Conservation (phyloP, 345 rosid genomes). For the Salix udensis region DNA sequence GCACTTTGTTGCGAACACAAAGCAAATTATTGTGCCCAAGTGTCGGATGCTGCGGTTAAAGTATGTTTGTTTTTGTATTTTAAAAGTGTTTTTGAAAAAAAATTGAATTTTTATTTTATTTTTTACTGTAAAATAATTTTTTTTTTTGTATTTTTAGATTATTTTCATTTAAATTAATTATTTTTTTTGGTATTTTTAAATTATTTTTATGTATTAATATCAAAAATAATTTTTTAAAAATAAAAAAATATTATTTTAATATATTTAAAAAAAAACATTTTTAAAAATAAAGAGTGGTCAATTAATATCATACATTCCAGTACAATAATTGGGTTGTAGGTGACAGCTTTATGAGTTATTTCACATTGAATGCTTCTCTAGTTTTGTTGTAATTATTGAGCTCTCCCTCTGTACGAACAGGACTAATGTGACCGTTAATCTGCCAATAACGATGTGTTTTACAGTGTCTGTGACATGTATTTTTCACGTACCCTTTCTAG, state of each 20-base stretch:
- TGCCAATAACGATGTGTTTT: neutral
- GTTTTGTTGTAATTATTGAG: neutral
- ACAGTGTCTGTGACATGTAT: neutral
- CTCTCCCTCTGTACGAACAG: neutral
- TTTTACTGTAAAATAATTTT: no score
- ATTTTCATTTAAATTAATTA: no score
- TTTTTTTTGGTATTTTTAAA: no score
- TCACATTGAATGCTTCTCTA: neutral
- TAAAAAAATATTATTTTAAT: no score
- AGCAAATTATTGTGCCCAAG: neutral
- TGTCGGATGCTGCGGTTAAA: neutral
- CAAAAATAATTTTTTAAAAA: no score
- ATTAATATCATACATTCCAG: neutral
- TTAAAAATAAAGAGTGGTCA: neutral
- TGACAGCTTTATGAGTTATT: constrained; percentile 14
- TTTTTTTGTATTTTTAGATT: no score
- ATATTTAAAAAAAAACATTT: no score
- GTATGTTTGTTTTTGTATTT: neutral
- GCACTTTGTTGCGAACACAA: neutral
- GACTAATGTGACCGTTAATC: constrained; percentile 2
- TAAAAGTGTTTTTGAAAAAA: no score
- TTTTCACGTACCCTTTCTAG: neutral
- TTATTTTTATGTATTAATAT: no score
- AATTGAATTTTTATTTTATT: no score
- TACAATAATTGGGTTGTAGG: constrained; percentile 7